Percentiles rank a stretch among this genome's conserved stretches.
These are phyloP conservation scores for Gossypium turneri DNA, from an alignment of 345 rosid genomes.

Conservation along the genomic window DNA sequence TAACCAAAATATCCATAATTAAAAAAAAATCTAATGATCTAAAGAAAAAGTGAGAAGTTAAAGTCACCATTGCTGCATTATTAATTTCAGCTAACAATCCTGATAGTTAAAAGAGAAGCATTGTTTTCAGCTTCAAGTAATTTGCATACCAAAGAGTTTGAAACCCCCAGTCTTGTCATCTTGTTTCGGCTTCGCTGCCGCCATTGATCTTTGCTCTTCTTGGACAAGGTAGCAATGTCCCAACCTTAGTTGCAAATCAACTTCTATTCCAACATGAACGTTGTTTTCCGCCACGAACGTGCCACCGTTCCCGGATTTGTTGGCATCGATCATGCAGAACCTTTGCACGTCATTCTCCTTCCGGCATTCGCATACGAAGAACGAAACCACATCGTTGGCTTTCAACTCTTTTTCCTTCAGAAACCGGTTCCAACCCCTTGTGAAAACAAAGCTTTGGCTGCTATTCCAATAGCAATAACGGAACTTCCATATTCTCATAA, in stretches of 20 bases:
- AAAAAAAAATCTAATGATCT: no score
- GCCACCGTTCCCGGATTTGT: background rate
- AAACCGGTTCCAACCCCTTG: constrained; percentile 78
- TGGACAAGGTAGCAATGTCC: background rate
- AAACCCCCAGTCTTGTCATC: constrained; percentile 18
- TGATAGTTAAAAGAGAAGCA: background rate
- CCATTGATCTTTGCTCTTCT: background rate
- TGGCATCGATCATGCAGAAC: constrained; percentile 41
- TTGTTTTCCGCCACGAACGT: background rate
- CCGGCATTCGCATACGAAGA: constrained; percentile 39
- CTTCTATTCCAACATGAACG: background rate
- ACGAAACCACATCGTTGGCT: constrained; percentile 48
- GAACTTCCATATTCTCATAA: constrained; percentile 70
- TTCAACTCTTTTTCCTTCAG: constrained; percentile 60
- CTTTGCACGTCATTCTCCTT: constrained; percentile 4
- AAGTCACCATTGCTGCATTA: constrained; percentile 1
- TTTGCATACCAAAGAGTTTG: constrained; percentile 45
- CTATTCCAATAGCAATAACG: constrained; percentile 87
- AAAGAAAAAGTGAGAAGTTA: no score
- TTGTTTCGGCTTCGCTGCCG: background rate
- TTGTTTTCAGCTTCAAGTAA: constrained; percentile 15
- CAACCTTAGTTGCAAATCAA: background rate
- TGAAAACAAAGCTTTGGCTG: constrained; percentile 86
- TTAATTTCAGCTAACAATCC: background rate
- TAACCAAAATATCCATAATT: background rate